A percentile compares a stretch with the other conserved stretches of the same genome.
These are phyloP conservation scores for Trifolium subterraneum DNA, from an alignment of 306 rosid genomes.

Conservation along the genomic window DNA sequence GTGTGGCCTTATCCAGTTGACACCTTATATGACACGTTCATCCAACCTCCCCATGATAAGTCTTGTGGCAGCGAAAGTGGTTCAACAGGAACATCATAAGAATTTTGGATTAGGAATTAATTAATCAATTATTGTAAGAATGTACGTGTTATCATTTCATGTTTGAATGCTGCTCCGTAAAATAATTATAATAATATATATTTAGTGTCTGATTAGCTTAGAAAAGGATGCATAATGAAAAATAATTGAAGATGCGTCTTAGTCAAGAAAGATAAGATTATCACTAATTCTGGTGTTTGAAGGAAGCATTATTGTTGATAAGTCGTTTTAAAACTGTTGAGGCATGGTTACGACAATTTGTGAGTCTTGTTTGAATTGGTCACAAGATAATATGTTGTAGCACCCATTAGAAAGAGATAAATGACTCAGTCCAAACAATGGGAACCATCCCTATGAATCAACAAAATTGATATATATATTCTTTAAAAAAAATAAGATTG, in stretches of 20 bases:
- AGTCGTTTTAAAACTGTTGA: constrained; percentile 19
- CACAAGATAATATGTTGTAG: constrained; percentile 15
- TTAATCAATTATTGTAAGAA: not conserved
- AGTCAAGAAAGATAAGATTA: constrained; percentile 34
- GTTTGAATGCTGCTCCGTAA: not conserved
- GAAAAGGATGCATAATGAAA: not conserved
- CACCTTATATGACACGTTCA: constrained; percentile 7
- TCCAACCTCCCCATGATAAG: constrained; percentile 8
- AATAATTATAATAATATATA: not conserved
- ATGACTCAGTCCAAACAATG: constrained; percentile 21
- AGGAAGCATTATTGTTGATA: not conserved
- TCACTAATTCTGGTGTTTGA: constrained; percentile 5
- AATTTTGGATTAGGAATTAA: not conserved
- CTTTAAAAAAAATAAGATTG: too few relatives aligned
- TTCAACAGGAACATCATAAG: constrained; percentile 23
- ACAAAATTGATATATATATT: too few relatives aligned
- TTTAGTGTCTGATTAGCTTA: constrained; percentile 2
- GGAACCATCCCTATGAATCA: too few relatives aligned
- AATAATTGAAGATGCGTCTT: constrained; percentile 5
- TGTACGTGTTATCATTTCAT: not conserved
- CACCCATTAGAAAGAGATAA: not conserved
- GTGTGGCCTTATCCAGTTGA: not conserved
- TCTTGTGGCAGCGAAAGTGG: constrained; percentile 27
- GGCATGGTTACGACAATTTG: not conserved
- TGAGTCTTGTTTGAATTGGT: constrained; percentile 24